These are phyloP conservation scores for Biscogniauxia marginata DNA, from an alignment of 2,329 filamentous ascomycete species.

Conservation along the genomic window DNA sequence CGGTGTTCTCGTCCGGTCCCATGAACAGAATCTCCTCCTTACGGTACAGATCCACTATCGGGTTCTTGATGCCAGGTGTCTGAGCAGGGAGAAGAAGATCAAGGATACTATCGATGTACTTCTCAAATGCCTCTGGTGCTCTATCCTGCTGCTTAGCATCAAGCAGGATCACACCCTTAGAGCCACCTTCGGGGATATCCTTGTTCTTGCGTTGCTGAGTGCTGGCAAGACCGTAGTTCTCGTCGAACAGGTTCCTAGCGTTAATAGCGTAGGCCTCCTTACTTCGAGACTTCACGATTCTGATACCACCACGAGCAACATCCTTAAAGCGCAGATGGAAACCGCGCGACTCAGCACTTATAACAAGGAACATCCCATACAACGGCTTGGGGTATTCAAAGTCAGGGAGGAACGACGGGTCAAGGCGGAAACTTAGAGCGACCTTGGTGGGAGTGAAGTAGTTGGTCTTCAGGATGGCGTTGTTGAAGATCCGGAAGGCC, in stretches of 20 bases:
- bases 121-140: constrained; percentile 89
- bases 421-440: constrained; percentile 90
- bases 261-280: constrained; percentile 97
- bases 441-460: constrained; percentile 98
- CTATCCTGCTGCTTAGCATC: constrained; percentile 95
- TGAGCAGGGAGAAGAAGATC: constrained; percentile 86
- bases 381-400: constrained; percentile 91
- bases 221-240: constrained; percentile 97
- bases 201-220: constrained; percentile 99
- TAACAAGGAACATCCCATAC: constrained; percentile 98
- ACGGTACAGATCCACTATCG: constrained; percentile 91
- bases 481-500: constrained; percentile 95
- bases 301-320: constrained; percentile 93
- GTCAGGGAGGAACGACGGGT: constrained; percentile 83
- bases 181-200: constrained; percentile 96
- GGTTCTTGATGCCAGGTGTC: constrained; percentile 97
- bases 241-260: constrained; percentile 91
- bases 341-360: constrained; percentile 92
- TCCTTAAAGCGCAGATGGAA: constrained; percentile 98
- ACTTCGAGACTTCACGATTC: constrained; percentile 97
- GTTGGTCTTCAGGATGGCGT: constrained; percentile 92
- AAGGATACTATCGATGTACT: constrained; percentile 98
- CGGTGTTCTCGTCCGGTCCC: constrained; percentile 98
- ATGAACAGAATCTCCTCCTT: constrained; percentile 98
- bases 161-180: constrained; percentile 94